These are phyloP conservation scores for Porcisia hertigi DNA, from an alignment of 208 protist species.

Conservation along the genomic window DNA sequence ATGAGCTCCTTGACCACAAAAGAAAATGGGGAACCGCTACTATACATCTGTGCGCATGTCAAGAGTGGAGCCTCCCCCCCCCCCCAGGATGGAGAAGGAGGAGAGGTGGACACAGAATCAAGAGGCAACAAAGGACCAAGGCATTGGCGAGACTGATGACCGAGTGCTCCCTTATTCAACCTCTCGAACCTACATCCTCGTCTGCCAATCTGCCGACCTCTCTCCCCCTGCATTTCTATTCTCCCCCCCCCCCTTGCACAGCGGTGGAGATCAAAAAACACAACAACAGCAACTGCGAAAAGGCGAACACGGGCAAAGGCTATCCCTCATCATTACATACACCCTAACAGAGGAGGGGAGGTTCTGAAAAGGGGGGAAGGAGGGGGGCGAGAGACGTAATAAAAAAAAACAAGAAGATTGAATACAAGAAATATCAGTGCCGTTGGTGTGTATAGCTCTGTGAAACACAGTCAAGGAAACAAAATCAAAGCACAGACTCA, in stretches of 20 bases:
- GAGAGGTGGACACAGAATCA: conserved; percentile 1
- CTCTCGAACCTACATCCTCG: neutral
- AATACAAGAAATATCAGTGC: neutral
- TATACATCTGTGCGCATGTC: conserved; percentile 7
- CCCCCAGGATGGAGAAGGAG: neutral
- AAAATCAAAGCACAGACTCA: neutral
- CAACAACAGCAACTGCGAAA: neutral
- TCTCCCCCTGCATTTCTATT: neutral
- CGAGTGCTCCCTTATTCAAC: neutral
- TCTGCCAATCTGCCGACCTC: no score
- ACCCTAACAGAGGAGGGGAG: neutral
- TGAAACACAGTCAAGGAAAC: neutral
- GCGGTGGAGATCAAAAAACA: neutral
- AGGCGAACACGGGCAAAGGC: neutral
- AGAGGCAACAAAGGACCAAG: neutral
- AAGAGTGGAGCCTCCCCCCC: neutral
- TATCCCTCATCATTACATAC: neutral
- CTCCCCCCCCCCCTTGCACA: neutral
- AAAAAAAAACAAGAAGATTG: neutral
- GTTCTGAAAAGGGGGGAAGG: neutral
- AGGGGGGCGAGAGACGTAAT: no score
- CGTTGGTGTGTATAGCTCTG: neutral
- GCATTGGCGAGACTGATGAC: neutral
- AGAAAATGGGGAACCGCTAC: neutral
- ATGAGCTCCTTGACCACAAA: neutral